Conservation (phyloP, 2,329 filamentous ascomycete species). For the Colletotrichum eleusines region DNA sequence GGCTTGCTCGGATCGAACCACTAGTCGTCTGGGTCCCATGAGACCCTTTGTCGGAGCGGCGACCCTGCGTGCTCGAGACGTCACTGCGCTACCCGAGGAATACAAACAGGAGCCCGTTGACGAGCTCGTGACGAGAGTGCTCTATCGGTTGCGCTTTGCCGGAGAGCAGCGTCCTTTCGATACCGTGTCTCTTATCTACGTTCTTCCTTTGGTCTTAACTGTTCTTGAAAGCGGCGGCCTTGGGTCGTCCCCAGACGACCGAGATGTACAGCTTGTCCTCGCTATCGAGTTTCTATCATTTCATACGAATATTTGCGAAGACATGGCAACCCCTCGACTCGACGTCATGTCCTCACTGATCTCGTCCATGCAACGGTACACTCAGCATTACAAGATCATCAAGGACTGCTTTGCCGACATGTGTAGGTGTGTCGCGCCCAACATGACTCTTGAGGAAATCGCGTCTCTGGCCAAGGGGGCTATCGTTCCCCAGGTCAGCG, state of each 20-base stretch:
- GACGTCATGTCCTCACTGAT: slow-evolving; percentile 80
- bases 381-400: slow-evolving; percentile 93
- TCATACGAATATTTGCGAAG: slow-evolving; percentile 84
- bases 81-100: slow-evolving; percentile 77
- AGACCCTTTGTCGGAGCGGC: slow-evolving; percentile 89
- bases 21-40: slow-evolving; percentile 79
- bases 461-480: slow-evolving; percentile 80
- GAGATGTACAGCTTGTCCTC: slow-evolving; percentile 89
- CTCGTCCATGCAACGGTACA: slow-evolving; percentile 86
- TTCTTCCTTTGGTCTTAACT: slow-evolving; percentile 83
- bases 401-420: slow-evolving; percentile 93
- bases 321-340: slow-evolving; percentile 80
- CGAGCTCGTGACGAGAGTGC: slow-evolving; percentile 84
- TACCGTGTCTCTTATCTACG: slow-evolving; percentile 86
- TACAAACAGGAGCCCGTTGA: slow-evolving; percentile 85
- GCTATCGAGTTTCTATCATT: slow-evolving; percentile 90
- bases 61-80: slow-evolving; percentile 82
- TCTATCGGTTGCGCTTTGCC: slow-evolving; percentile 91
- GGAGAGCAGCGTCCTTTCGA: slow-evolving; percentile 97
- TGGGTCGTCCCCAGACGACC: slow-evolving; percentile 78
- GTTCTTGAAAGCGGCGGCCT: slow-evolving; percentile 85
- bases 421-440: slow-evolving; percentile 85
- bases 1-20: slow-evolving; percentile 80
- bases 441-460: slow-evolving; percentile 80
- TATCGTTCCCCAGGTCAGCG: slow-evolving; percentile 82